Conservation (phyloP, 2,329 filamentous ascomycete genomes). For the Neoascochyta sp. region DNA sequence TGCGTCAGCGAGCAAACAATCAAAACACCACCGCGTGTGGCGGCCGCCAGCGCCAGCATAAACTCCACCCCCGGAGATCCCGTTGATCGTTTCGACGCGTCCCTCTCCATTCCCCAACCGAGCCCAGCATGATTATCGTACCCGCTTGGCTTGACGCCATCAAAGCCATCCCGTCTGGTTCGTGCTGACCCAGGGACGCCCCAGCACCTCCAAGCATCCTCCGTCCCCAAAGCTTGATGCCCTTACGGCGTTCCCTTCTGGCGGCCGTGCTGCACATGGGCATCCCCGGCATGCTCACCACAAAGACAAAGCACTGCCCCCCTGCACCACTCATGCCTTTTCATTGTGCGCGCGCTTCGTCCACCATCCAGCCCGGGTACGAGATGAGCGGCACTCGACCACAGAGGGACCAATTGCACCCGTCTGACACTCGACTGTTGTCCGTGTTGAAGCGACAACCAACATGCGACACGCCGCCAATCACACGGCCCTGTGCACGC, state of each 20-base stretch:
- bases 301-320: slow-evolving; percentile 4
- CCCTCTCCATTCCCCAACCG: slow-evolving; percentile 25
- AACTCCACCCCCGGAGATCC: slow-evolving; percentile 22
- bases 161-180: slow-evolving; percentile 34
- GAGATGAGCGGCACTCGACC: slow-evolving; percentile 6
- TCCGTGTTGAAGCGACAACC: too few species aligned
- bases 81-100: slow-evolving; percentile 26
- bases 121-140: slow-evolving; percentile 25
- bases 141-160: slow-evolving; percentile 30
- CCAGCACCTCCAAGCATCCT: slow-evolving; percentile 13
- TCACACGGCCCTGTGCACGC: too few species aligned
- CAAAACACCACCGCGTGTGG: slow-evolving; percentile 21
- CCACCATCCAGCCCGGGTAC: slow-evolving; percentile 1
- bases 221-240: slow-evolving; percentile 6
- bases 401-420: too few species aligned
- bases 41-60: slow-evolving; percentile 32
- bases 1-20: slow-evolving; percentile 25
- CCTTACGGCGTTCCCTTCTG: slow-evolving; percentile 11
- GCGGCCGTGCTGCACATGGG: slow-evolving; percentile 11
- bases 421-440: too few species aligned
- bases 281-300: slow-evolving; percentile 4
- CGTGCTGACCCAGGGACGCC: slow-evolving; percentile 31
- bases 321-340: slow-evolving; percentile 7
- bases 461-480: too few species aligned
- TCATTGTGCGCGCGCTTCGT: slow-evolving; percentile 19